These are phyloP conservation scores for Trypanosoma congolense DNA, from an alignment of 208 protist genomes.

Conservation along the genomic window DNA sequence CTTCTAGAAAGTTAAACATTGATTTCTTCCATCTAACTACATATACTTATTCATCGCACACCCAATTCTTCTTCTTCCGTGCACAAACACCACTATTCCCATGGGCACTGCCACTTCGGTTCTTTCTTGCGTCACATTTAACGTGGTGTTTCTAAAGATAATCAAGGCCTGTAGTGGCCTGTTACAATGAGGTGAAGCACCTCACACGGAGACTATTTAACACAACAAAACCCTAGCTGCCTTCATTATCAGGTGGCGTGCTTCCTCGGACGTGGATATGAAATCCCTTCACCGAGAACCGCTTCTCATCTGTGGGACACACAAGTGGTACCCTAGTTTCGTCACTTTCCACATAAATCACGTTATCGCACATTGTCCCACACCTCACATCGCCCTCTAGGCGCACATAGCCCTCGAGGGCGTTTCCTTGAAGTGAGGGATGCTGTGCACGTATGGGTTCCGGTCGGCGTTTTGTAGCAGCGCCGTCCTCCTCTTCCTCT, in stretches of 20 bases:
- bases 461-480: neutral
- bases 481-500: slow-evolving; percentile 27
- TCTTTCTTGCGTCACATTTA: too few species aligned
- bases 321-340: slow-evolving; percentile 7
- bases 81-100: too few species aligned
- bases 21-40: too few species aligned
- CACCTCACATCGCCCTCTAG: slow-evolving; percentile 61
- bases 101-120: too few species aligned
- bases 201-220: neutral
- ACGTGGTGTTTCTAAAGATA: too few species aligned
- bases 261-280: slow-evolving; percentile 17
- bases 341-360: slow-evolving; percentile 42
- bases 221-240: slow-evolving; percentile 2
- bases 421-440: slow-evolving; percentile 45
- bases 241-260: slow-evolving; percentile 9
- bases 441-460: slow-evolving; percentile 46
- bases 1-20: too few species aligned
- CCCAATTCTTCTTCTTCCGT: too few species aligned
- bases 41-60: too few species aligned
- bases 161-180: too few species aligned
- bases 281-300: slow-evolving; percentile 26
- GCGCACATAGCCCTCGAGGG: slow-evolving; percentile 55
- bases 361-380: slow-evolving; percentile 65
- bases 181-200: too few species aligned
- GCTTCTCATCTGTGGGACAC: slow-evolving; percentile 17